A percentile compares a stretch with the other conserved stretches of the same genome.
phyloP scores from a whole-genome alignment of 139 green algal species.

The Monoraphidium neglectum region DNA sequence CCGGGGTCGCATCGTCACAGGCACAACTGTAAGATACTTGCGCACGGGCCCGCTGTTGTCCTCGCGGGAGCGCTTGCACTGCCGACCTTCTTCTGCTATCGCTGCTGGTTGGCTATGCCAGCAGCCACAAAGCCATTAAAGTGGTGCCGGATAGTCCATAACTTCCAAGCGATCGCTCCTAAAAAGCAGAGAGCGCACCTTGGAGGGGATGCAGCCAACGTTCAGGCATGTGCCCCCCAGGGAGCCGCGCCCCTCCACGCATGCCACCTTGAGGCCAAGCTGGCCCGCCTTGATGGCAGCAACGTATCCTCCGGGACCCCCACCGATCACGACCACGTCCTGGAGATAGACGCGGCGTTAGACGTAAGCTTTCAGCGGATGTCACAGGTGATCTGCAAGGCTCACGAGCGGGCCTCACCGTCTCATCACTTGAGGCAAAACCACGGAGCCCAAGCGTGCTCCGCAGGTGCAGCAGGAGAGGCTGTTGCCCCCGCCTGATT shows the following conservation, averaged over 20 bases:
- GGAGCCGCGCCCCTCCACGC: conserved; percentile 91
- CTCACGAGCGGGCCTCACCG: neutral
- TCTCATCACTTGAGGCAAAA: conserved; percentile 27
- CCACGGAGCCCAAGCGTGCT: conserved; percentile 4
- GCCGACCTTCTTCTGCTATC: too few relatives aligned
- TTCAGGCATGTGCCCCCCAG: conserved; percentile 99
- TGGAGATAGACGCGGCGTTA: conserved; percentile 33
- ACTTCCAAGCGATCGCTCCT: too few relatives aligned
- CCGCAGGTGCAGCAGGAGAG: conserved; percentile 9
- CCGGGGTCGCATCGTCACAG: too few relatives aligned
- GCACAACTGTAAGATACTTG: too few relatives aligned
- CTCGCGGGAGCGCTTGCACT: too few relatives aligned
- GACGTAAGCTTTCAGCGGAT: neutral
- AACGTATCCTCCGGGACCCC: conserved; percentile 97
- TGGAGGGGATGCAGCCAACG: conserved; percentile 97
- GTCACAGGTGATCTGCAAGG: neutral
- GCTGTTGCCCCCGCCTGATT: neutral
- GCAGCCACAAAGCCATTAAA: too few relatives aligned
- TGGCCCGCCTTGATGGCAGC: conserved; percentile 98
- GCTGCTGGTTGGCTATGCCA: too few relatives aligned
- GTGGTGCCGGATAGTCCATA: too few relatives aligned
- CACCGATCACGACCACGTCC: conserved; percentile 96
- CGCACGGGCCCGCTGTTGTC: too few relatives aligned
- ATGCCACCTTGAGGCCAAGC: conserved; percentile 94
- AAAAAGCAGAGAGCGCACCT: too few relatives aligned